A percentile compares a stretch with the other conserved stretches of the same genome.
Evolutionary conservation across 1,284 basidiomycete species (phyloP).

Genomic region (Puccinia horiana): DNA sequence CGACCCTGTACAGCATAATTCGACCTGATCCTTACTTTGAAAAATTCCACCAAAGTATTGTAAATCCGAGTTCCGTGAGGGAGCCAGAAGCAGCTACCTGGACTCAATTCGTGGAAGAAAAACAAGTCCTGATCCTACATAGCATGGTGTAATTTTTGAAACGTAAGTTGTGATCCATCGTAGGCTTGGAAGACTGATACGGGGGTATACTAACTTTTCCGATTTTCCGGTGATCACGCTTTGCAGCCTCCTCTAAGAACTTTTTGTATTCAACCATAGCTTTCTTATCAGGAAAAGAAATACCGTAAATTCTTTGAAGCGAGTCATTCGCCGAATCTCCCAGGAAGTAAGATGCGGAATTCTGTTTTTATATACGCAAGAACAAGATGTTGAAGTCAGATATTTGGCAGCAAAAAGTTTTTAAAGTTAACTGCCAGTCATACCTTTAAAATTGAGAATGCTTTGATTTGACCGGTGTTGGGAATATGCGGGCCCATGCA

Average conservation of each 20-base stretch:
- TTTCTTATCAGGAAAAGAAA: constrained; percentile 98
- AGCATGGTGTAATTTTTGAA: not conserved
- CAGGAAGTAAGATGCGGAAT: constrained; percentile 97
- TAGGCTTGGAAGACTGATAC: no score
- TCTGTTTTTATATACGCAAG: constrained; percentile 63
- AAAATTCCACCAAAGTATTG: constrained; percentile 85
- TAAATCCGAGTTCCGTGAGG: constrained; percentile 97
- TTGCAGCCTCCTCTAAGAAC: constrained; percentile 93
- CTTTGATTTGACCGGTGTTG: constrained; percentile 96
- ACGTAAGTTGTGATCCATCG: no score
- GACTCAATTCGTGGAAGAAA: constrained; percentile 96
- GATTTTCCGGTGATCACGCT: constrained; percentile 94
- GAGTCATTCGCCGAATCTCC: constrained; percentile 92
- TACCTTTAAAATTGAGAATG: constrained; percentile 90
- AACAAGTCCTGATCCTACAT: constrained; percentile 88
- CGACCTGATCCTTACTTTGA: constrained; percentile 67
- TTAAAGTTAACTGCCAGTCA: constrained; percentile 46
- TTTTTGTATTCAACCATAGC: constrained; percentile 93
- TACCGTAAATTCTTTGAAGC: constrained; percentile 94
- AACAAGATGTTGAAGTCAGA: not conserved
- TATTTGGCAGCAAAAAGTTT: not conserved
- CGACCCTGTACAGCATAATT: not conserved
- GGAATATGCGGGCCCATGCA: constrained; percentile 97
- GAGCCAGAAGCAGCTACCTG: constrained; percentile 94
- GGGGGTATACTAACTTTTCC: constrained; percentile 67